phyloP scores from a whole-genome alignment of 2,329 filamentous ascomycete species.

The Exserohilum rostratum region DNA sequence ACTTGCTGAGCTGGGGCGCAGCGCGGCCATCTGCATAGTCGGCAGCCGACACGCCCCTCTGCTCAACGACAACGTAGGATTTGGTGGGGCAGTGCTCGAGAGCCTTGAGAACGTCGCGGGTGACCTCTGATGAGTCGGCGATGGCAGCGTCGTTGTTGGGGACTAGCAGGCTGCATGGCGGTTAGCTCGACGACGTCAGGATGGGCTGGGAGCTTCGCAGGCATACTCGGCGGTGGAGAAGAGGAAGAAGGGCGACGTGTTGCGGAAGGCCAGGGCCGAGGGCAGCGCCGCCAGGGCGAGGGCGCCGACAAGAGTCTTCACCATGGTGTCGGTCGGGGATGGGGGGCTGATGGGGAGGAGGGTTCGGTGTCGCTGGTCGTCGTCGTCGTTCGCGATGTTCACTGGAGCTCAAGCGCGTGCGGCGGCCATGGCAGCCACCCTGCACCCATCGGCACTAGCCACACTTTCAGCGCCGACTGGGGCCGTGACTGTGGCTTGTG shows the following conservation, averaged over 20 bases:
- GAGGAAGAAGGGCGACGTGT: conserved; percentile 88
- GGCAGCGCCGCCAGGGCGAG: conserved; percentile 60
- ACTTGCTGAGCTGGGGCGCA: conserved; percentile 61
- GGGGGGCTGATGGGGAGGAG: conserved; percentile 11
- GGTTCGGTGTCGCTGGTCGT: conserved; percentile 10
- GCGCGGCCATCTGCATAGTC: conserved; percentile 66
- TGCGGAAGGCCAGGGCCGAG: conserved; percentile 73
- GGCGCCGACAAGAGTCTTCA: conserved; percentile 55
- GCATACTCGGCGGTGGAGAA: conserved; percentile 83
- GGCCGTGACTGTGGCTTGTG: neutral
- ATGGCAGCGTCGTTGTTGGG: conserved; percentile 40
- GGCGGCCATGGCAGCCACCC: conserved; percentile 8
- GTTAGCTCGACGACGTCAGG: conserved; percentile 30
- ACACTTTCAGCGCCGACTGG: conserved; percentile 2
- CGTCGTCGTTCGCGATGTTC: conserved; percentile 2
- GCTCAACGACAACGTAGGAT: conserved; percentile 77
- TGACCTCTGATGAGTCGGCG: conserved; percentile 52
- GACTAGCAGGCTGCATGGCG: conserved; percentile 35
- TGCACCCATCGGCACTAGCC: neutral
- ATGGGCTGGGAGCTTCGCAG: conserved; percentile 12
- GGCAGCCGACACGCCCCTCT: conserved; percentile 72
- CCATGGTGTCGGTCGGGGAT: conserved; percentile 38
- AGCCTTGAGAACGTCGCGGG: conserved; percentile 50
- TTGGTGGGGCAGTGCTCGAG: conserved; percentile 74
- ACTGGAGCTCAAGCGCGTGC: conserved; percentile 21